These are phyloP conservation scores for Moesziomyces aphidis DNA, from an alignment of 1,284 basidiomycete species.

Conservation along the genomic window DNA sequence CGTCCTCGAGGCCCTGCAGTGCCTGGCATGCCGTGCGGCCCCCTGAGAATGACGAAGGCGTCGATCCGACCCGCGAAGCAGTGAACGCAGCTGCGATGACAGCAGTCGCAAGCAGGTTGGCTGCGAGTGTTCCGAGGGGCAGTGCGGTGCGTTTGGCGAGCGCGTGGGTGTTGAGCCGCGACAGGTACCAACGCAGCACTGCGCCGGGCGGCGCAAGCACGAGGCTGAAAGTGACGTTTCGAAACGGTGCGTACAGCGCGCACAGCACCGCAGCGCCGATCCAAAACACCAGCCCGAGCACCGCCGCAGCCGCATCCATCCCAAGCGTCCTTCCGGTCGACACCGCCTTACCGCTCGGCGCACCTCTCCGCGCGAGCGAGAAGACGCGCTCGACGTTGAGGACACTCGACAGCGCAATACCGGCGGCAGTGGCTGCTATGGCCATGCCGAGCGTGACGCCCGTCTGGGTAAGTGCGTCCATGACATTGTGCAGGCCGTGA, in stretches of 20 bases:
- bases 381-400: constrained; percentile 14
- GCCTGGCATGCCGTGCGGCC: constrained; percentile 51
- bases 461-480: constrained; percentile 65
- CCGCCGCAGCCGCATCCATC: constrained; percentile 24
- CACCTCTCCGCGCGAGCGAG: background rate
- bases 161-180: constrained; percentile 77
- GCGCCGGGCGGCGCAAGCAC: constrained; percentile 90
- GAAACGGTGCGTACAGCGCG: constrained; percentile 79
- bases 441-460: constrained; percentile 57
- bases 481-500: constrained; percentile 79
- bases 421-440: constrained; percentile 47
- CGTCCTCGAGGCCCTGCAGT: constrained; percentile 75
- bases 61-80: constrained; percentile 37
- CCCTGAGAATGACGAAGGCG: constrained; percentile 6
- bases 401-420: constrained; percentile 34
- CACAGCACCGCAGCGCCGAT: constrained; percentile 78
- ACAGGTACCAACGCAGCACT: constrained; percentile 82
- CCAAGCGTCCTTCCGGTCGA: constrained; percentile 6
- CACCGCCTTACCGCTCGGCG: background rate
- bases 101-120: constrained; percentile 78
- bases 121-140: constrained; percentile 87
- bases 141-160: constrained; percentile 71
- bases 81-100: constrained; percentile 50
- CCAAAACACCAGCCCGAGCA: constrained; percentile 66
- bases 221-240: constrained; percentile 85